Evolutionary conservation across 768 basidiomycete genomes (phyloP).

Genomic region (Albatrellus ellisii): DNA sequence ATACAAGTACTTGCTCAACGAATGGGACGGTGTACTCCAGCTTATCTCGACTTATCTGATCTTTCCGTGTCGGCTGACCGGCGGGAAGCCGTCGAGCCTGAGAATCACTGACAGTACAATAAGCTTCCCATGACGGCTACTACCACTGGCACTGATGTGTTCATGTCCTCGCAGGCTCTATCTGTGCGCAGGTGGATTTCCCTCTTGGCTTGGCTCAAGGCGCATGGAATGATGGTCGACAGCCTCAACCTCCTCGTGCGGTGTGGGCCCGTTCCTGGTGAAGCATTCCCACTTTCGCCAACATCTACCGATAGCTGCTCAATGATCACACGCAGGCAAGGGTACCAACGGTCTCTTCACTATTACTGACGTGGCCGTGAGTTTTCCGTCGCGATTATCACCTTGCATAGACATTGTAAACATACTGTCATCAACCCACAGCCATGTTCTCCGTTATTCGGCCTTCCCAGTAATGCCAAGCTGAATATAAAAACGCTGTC

Average conservation of each 20-base stretch:
- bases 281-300: background rate
- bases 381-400: slow-evolving; percentile 12
- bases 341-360: slow-evolving; percentile 62
- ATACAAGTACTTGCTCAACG: no score
- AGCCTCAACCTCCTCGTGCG: slow-evolving; percentile 28
- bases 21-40: background rate
- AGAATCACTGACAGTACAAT: background rate
- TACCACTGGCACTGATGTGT: background rate
- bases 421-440: background rate
- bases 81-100: background rate
- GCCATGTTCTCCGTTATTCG: slow-evolving; percentile 33
- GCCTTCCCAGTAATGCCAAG: slow-evolving; percentile 58
- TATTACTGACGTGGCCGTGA: slow-evolving; percentile 26
- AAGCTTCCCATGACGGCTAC: background rate
- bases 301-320: background rate
- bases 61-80: background rate
- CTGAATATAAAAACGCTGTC: slow-evolving; percentile 62
- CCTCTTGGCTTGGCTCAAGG: slow-evolving; percentile 10
- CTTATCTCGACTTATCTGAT: background rate
- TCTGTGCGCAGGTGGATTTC: slow-evolving; percentile 7
- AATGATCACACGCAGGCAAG: slow-evolving; percentile 14
- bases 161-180: background rate
- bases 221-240: slow-evolving; percentile 16
- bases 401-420: background rate
- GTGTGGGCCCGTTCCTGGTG: slow-evolving; percentile 3